Base-by-base conservation (phyloP, 2,329 filamentous ascomycete genomes). In the Hypoxylon sp. region DNA sequence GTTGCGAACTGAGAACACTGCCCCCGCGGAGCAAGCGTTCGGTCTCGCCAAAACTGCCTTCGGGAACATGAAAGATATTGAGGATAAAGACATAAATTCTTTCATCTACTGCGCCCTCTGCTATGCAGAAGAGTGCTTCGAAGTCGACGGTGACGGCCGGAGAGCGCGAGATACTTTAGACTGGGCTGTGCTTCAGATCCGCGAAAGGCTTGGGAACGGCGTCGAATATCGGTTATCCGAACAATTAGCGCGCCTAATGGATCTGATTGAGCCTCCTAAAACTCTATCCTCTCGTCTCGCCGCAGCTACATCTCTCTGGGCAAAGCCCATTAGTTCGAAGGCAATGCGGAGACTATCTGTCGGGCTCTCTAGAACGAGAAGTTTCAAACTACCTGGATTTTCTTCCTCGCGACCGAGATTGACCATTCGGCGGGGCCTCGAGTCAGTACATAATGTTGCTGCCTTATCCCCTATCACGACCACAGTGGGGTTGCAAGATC, bases 21-120 rank as follows among this genome's bases (percentile, higher is more conserved):
- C 33, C 13, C 5, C 57, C 11, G 56, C 56, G 10, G 57, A 66
- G 25, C 42, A 46, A 22, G 33, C 63, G 17, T 66, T 54, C 27
- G 10, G 13, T 25, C 37, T 61, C 14, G 50, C 44, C 17, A 57
- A 51, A 11, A 6, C 35, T 33, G 10, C 22, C 13, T 56, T 61
- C 20, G 62, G 61, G 4, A 56, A n/a, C 6, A 27, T n/a, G 2
- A 37, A 13, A 2, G 25, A 20, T 17, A 25, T 50, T 31, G 7
- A 13, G 11, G 49, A 54, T 7, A 1, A 6, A 4, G 6, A 13
- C 3, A 35, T 55, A 31, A 13, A 3, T 10, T 0, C 2, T n/a
- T 65, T 60, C 25, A 27, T 53, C 8, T 1, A 1, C 1, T 2
- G 4, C 2, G 27, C 30, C 20, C 54, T 35, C 13, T 2, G 13